Evolutionary conservation across 78 protist species (phyloP).

Genomic region (Creolimax fragrantissima): DNA sequence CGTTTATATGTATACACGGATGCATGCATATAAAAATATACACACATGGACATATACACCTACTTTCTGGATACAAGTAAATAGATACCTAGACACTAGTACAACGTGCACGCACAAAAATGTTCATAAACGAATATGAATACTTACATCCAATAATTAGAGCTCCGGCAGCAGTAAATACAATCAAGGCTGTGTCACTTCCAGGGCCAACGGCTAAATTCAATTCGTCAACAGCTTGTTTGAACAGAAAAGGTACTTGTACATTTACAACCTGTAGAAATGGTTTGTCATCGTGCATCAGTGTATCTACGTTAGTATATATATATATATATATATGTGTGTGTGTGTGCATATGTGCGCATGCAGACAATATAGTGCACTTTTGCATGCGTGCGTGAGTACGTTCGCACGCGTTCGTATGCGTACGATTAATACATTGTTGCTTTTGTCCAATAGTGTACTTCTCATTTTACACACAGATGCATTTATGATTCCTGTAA

Average conservation of each 20-base stretch:
- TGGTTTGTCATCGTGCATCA: not conserved
- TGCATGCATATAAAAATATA: too few relatives aligned
- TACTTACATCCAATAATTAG: slow-evolving; percentile 42
- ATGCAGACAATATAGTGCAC: not conserved
- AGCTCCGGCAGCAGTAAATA: slow-evolving; percentile 26
- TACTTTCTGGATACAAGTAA: not conserved
- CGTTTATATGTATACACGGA: too few relatives aligned
- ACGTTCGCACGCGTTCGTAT: not conserved
- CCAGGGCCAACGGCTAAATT: not conserved
- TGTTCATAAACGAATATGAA: too few relatives aligned
- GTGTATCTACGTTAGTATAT: not conserved
- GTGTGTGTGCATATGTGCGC: not conserved
- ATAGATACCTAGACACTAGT: too few relatives aligned
- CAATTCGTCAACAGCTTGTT: slow-evolving; percentile 63
- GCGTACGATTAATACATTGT: not conserved
- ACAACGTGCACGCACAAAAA: too few relatives aligned
- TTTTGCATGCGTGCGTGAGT: not conserved
- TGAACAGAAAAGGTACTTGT: slow-evolving; percentile 72
- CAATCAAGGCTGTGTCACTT: not conserved
- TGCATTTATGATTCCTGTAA: not conserved
- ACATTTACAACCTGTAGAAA: slow-evolving; percentile 28
- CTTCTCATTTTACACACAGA: not conserved
- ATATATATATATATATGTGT: not conserved
- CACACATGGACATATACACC: not conserved
- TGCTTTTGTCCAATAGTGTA: not conserved